Percentiles rank a stretch among this genome's conserved stretches.
phyloP scores from a whole-genome alignment of 2,329 filamentous ascomycete genomes.

The Fusarium sp. region DNA sequence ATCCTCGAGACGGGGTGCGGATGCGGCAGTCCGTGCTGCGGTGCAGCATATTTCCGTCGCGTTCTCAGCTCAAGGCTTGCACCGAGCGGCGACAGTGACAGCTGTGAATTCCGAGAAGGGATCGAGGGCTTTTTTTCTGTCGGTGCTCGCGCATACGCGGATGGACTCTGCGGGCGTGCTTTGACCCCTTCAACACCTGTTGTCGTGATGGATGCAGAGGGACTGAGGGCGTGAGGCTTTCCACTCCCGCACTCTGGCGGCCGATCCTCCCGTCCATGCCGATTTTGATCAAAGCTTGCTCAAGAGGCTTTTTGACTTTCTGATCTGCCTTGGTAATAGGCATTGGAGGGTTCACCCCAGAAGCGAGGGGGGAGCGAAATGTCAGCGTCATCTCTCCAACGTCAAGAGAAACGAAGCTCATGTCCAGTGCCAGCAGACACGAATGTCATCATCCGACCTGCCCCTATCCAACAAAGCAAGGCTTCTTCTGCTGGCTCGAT shows the following conservation, averaged over 20 bases:
- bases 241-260: conserved; percentile 25
- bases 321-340: conserved; percentile 2
- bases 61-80: conserved; percentile 26
- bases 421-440: not conserved
- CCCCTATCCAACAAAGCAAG: conserved; percentile 1
- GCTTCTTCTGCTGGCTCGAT: not conserved
- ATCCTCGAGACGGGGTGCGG: conserved; percentile 21
- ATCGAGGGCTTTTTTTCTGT: conserved; percentile 19
- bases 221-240: conserved; percentile 26
- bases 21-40: conserved; percentile 29
- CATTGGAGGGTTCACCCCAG: not conserved
- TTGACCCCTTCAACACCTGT: conserved; percentile 23
- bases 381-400: conserved; percentile 14
- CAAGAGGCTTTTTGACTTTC: conserved; percentile 13
- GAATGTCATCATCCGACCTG: not conserved
- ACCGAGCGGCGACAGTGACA: conserved; percentile 25
- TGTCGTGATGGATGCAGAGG: not conserved
- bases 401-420: not conserved
- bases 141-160: conserved; percentile 1
- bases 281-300: conserved; percentile 23
- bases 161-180: conserved; percentile 12
- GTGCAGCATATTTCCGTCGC: conserved; percentile 14
- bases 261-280: conserved; percentile 29
- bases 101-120: conserved; percentile 5
- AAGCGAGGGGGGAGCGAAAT: conserved; percentile 5